Conservation (phyloP, 768 basidiomycete species). For the Saitozyma podzolica region DNA sequence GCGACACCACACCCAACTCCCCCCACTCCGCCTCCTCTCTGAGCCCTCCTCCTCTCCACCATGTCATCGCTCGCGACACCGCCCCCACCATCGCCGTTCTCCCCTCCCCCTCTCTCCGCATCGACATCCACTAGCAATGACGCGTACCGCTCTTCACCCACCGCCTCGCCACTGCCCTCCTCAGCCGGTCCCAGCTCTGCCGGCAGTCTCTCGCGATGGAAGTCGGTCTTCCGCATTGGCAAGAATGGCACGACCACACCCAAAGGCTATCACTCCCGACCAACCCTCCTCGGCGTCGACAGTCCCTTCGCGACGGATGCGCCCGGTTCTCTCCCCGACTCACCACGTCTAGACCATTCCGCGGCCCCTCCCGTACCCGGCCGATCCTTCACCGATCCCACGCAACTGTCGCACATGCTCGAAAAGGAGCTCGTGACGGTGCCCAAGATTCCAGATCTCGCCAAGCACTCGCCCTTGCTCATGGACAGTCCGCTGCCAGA, state of each 20-base stretch:
- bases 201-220: constrained; percentile 11
- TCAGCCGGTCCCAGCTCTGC: background rate
- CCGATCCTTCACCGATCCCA: background rate
- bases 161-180: background rate
- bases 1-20: too few species aligned
- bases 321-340: too few species aligned
- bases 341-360: background rate
- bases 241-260: constrained; percentile 3
- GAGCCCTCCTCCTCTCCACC: too few species aligned
- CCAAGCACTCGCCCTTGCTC: background rate
- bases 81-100: too few species aligned
- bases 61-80: too few species aligned
- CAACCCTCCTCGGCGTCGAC: too few species aligned
- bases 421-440: background rate
- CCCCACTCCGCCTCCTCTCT: too few species aligned
- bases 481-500: background rate
- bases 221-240: constrained; percentile 7
- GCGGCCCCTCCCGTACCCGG: background rate
- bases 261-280: too few species aligned
- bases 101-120: too few species aligned
- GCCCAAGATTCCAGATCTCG: background rate
- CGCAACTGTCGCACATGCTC: background rate
- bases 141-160: background rate
- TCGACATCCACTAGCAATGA: background rate
- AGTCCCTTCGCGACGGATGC: too few species aligned